phyloP scores from a whole-genome alignment of 2,329 filamentous ascomycete genomes.

The Fusarium sp. region DNA sequence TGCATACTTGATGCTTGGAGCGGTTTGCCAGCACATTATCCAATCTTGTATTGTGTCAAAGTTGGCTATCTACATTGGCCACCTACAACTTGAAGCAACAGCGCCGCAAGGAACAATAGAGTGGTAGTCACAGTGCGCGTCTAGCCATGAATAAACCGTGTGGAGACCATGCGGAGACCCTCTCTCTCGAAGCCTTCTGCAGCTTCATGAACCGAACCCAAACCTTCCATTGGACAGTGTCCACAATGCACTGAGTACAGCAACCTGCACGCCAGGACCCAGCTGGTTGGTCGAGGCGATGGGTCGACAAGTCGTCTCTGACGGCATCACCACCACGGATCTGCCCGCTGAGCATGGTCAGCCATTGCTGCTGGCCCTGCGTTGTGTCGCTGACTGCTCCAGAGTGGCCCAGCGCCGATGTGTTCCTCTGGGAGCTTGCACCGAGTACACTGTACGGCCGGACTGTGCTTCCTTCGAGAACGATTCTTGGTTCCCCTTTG shows the following conservation, averaged over 20 bases:
- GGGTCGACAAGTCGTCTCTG: background rate
- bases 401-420: background rate
- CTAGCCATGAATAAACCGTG: background rate
- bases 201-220: slow-evolving; percentile 8
- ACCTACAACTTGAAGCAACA: background rate
- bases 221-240: slow-evolving; percentile 18
- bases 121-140: background rate
- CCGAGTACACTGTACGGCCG: slow-evolving; percentile 19
- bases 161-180: slow-evolving; percentile 11
- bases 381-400: background rate
- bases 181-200: slow-evolving; percentile 9
- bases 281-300: background rate
- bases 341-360: background rate
- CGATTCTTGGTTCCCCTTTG: slow-evolving; percentile 38
- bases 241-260: slow-evolving; percentile 1
- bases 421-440: background rate
- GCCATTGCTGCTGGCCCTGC: background rate
- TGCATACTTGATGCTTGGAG: background rate
- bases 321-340: background rate
- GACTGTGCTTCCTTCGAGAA: slow-evolving; percentile 43
- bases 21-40: background rate
- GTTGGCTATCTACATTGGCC: background rate
- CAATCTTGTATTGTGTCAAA: background rate
- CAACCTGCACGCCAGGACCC: background rate
- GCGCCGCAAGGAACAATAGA: background rate